Percentiles rank a stretch among this genome's conserved stretches.
phyloP scores from a whole-genome alignment of 176 grass and related monocot genomes.

The Musa itinerans region DNA sequence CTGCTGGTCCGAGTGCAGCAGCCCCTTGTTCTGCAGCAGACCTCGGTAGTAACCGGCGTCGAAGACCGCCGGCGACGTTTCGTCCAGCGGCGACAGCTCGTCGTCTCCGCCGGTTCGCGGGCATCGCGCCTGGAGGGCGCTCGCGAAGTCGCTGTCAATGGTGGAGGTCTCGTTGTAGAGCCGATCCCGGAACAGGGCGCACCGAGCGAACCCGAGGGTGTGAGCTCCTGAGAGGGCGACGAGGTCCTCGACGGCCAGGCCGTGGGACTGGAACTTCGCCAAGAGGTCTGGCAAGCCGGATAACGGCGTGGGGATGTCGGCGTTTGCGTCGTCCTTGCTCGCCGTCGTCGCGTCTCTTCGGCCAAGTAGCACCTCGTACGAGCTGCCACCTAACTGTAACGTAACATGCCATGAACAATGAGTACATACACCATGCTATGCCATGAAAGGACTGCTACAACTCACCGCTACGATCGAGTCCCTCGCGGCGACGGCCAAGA shows the following conservation, averaged over 20 bases:
- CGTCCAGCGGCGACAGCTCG: constrained; percentile 43
- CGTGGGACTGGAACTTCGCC: constrained; percentile 46
- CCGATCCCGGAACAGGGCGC: constrained; percentile 45
- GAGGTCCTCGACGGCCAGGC: constrained; percentile 58
- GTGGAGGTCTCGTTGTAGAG: constrained; percentile 58
- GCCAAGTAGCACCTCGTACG: constrained; percentile 55
- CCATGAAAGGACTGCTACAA: background rate
- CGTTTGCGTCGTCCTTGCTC: constrained; percentile 35
- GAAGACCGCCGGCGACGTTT: constrained; percentile 35
- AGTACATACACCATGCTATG: background rate
- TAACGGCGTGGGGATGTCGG: constrained; percentile 40
- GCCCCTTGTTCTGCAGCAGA: constrained; percentile 38
- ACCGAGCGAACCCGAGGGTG: constrained; percentile 65
- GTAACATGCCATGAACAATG: background rate
- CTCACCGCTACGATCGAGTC: constrained; percentile 72
- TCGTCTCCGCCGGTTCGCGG: constrained; percentile 42
- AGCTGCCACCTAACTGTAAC: constrained; percentile 51
- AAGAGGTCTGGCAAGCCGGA: constrained; percentile 42
- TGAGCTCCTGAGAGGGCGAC: constrained; percentile 62
- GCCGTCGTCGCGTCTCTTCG: constrained; percentile 58
- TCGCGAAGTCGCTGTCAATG: constrained; percentile 45
- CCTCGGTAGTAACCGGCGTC: constrained; percentile 63
- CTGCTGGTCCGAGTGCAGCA: constrained; percentile 7
- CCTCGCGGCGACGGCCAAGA: constrained; percentile 54
- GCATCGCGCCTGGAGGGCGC: constrained; percentile 38